Evolutionary conservation across 2,329 filamentous ascomycete species (phyloP), one percentile per base, ranked within the genome.

Genomic region (Fusarium sp.): DNA sequence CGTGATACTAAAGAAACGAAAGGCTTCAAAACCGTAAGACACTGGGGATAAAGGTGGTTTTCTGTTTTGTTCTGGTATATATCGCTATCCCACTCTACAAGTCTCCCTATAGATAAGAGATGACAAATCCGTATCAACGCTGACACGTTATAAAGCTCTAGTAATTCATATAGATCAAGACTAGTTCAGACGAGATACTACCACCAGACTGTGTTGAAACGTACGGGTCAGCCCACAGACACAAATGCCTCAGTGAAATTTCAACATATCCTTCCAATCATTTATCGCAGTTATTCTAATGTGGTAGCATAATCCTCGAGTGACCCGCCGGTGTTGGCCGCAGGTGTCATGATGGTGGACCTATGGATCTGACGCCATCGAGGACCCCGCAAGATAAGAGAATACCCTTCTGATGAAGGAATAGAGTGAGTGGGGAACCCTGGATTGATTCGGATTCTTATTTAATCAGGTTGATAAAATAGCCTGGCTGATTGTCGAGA

Each of bases 331-430:
- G 69, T 40, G 62, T 41, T 63, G 54, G 59, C 69, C 65, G 68
- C 54, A 40, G 56, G 56, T 35, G 44, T 58, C 60, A 33, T 52
- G 20, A 27, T 30, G 30, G 66, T 65, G 56, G 59, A 63, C 40
- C 57, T 46, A n/a, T 43, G 43, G 25, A 46, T 53, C 54, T 71
- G 68, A 71, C 69, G 69, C 69, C 67, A 71, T 71, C 47, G 46
- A 25, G 44, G 56, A 56, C 53, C 53, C 50, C 60, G 49, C 40
- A 49, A 47, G 54, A 53, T 43, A 44, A 45, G 25, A 53, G 15
- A 17, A 17, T 9, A 30, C 33, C n/a, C 33, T 35, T n/a, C 33
- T 13, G 35, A 44, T 55, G 27, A 22, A 37, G 20, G 22, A 44
- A 17, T 27, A 39, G 45, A 57, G 19, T 33, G 23, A 45, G 56